Percentiles rank a stretch among this genome's conserved stretches.
phyloP scores from a whole-genome alignment of 768 basidiomycete species.

The Lentinula aciculospora region DNA sequence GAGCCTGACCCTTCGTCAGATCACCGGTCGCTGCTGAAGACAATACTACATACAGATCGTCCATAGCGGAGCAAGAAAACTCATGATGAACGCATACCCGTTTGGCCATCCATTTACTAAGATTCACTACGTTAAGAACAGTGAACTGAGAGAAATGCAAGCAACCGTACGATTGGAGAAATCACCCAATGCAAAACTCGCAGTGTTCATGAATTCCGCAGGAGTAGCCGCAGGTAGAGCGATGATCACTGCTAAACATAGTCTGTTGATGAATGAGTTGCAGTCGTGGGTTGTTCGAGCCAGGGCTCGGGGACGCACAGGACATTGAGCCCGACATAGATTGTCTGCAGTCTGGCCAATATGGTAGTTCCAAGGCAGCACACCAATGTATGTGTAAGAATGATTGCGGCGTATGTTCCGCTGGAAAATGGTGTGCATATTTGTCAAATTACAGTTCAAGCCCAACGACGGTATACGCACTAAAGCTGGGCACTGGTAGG shows the following conservation, averaged over 20 bases:
- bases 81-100: conserved; percentile 39
- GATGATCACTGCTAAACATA: conserved; percentile 31
- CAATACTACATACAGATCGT: conserved; percentile 11
- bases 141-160: background rate
- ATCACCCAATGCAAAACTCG: conserved; percentile 29
- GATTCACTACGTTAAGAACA: background rate
- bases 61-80: conserved; percentile 16
- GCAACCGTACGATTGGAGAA: conserved; percentile 25
- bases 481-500: conserved; percentile 26
- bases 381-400: conserved; percentile 45
- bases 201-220: conserved; percentile 28
- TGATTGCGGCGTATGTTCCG: conserved; percentile 46
- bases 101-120: conserved; percentile 26
- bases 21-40: conserved; percentile 15
- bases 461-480: conserved; percentile 13
- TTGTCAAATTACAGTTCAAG: background rate
- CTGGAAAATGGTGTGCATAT: conserved; percentile 20
- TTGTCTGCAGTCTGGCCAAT: conserved; percentile 55
- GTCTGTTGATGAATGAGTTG: conserved; percentile 8
- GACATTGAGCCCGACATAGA: conserved; percentile 36
- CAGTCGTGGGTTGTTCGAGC: background rate
- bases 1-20: conserved; percentile 27
- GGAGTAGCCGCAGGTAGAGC: conserved; percentile 34
- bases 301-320: conserved; percentile 16
- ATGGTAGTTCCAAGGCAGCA: conserved; percentile 51